Base-by-base conservation (phyloP, 805 yeast species). In the Yarrowia porcina region DNA sequence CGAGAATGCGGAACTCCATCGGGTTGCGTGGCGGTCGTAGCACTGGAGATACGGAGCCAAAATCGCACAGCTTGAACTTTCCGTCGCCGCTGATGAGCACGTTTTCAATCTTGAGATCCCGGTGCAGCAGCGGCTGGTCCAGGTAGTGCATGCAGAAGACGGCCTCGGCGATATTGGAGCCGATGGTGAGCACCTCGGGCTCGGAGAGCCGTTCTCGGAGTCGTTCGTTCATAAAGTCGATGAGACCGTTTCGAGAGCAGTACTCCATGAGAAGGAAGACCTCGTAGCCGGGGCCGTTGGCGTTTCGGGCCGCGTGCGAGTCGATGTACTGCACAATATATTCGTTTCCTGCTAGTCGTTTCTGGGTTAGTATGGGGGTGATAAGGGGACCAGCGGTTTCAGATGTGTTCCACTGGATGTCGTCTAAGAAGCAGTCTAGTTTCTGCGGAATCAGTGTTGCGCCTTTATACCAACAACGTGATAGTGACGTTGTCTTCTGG, bases 41-140 rank as follows among this genome's bases (percentile, higher is more conserved):
- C 71, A 84, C 82, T 0, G 86, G 80, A 9, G 89, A 81, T 1
- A 94, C 87, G 0, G 97, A 90, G 3, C 99, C 99, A 75, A 94
- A 94, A 76, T 94, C 99, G 70, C 96, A 89, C 21, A 94, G 76
- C 72, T 91, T 92, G 76, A 88, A 94, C 67, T 81, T 80, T 64
- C 86, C 83, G 72, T 89, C 91, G 17, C 68, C 73, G 30, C 77
- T 67, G 36, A 94, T 89, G 64, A 93, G 78, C 18, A 93, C 97
- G 74, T 93, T 94, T 72, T 93, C 98, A 66, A 94, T 91, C 76
- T 94, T 94, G 67, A 93, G 84, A 76, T 94, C 98, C 49, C 98
- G 80, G 74, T 93, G 99, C 63, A 93, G 86, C 70, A 93, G 77
- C 42, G 89, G 86, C n/a, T 78, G 79, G 17, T 76, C 72, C 63